phyloP scores from a whole-genome alignment of 371 early-diverging fungal genomes.

The Capniomyces stellatus region DNA sequence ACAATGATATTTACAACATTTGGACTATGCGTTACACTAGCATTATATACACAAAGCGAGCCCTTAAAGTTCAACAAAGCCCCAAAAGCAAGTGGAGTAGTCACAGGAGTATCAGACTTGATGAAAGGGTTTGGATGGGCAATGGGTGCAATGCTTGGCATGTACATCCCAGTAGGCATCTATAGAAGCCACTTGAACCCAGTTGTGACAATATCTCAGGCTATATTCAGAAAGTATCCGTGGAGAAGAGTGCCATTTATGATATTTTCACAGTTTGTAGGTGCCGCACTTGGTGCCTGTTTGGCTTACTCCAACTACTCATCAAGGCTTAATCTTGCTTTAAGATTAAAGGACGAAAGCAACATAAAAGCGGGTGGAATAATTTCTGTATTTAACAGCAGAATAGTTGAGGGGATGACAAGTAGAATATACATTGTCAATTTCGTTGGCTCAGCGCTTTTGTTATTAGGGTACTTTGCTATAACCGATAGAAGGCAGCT shows the following conservation, averaged over 20 bases:
- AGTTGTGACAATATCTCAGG: conserved; percentile 3
- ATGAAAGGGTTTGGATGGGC: conserved; percentile 2
- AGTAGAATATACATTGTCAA: background rate
- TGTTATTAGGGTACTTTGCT: background rate
- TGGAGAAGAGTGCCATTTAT: conserved; percentile 8
- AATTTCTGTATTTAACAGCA: background rate
- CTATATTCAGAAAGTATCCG: conserved; percentile 1
- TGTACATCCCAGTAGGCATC: background rate
- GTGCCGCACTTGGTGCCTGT: background rate
- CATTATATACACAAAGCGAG: background rate
- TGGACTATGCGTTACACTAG: background rate
- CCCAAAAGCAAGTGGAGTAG: background rate
- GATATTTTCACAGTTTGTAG: conserved; percentile 5
- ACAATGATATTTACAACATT: background rate
- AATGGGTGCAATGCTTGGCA: conserved; percentile 1
- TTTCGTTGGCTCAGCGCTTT: background rate
- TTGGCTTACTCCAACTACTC: background rate
- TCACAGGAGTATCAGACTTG: background rate
- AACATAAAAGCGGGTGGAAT: background rate
- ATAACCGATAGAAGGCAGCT: background rate
- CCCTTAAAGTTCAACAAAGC: background rate
- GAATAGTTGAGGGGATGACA: background rate
- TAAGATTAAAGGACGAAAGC: background rate
- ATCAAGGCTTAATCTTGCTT: background rate
- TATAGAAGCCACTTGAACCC: conserved; percentile 9